Evolutionary conservation across 495 filamentous ascomycete genomes (phyloP), one percentile per base, ranked within the genome.

Genomic region (Lentithecium fluviatile): DNA sequence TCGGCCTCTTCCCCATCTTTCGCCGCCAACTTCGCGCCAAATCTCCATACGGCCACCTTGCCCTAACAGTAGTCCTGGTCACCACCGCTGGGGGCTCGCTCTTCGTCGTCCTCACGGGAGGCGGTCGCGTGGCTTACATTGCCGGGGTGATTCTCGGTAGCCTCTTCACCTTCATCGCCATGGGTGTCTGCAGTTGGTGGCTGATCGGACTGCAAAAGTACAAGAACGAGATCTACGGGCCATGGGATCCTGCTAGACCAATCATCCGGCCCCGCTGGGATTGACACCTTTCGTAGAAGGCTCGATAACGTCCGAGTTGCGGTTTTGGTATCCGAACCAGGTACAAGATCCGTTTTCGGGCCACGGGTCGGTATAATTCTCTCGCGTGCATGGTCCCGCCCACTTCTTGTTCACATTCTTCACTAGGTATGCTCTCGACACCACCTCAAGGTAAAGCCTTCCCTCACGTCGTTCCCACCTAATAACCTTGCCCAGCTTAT

Each of bases 131-230:
- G 57, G 84, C 84, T 5, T 89, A 85, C 0, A 77, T 88, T 29
- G 77, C 89, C 0, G 80, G 91, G 0, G 85, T 86, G 11, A 79
- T 96, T 38, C 70, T 96, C 5, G 89, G 92, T 5, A 81, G 82
- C 21, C 72, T 88, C 46, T 67, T 87, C 34, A 88, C 86, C 2
- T 82, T 83, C 2, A 65, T 95, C 29, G 86, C 83, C 1, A 95
- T 97, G 89, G 94, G 93, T 2, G 87, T 89, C 42, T 97, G 92
- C 70, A 93, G 88, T 66, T 97, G 91, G 93, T 97, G 95, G 95
- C 76, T 98, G 57, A 97, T 98, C 70, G 88, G 89, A 46, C 74
- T 98, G 72, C 94, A 98, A 75, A 92, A 93, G 77, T 98, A 97
- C 74, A 98, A 98, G 81, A 97, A 97, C 75, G 94, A 97, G 72